Base-by-base conservation (phyloP, 768 basidiomycete genomes). In the Boletus reticuloceps region DNA sequence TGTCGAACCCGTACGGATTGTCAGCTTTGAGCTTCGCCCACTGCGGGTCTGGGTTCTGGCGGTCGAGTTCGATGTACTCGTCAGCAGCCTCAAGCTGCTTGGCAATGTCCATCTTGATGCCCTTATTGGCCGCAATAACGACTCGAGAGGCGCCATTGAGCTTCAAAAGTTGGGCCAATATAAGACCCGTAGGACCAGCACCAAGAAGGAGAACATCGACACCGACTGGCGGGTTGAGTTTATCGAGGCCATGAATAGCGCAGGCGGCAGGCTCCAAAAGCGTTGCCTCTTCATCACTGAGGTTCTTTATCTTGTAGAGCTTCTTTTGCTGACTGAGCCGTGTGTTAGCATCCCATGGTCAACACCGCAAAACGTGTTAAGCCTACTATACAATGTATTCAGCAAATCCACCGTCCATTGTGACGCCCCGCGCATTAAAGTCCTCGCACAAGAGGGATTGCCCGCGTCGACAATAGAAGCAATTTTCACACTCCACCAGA, bases 111-210 rank as follows among this genome's bases (percentile, higher is more conserved):
- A 88, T 92, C 79, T 96, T 95, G 66, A 93, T 81, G 40, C 92
- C 92, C 70, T 91, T 90, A 74, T 94, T 93, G 31, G 89, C 89
- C 1, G 91, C 93, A 54, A 96, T 84, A 50, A 90, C 89, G 53
- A 94, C 82, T 55, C 81, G 81, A 22, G 81, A 74, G 16, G 93
- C 93, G 42, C 93, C 93, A 67, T 94, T 94, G 41, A 90, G 77
- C 72, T 91, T 93, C 56, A 95, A 77, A 22, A 96, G 78, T 69
- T 95, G 93, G 0, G 92, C 86, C 43, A 96, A 82, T 58, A 94
- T 91, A 36, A 95, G 80, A n/a, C 93, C 89, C 5, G 93, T 95
- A 1, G 93, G 92, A 13, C 93, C 93, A n/a, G 93, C 89, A 48
- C 93, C 93, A 44, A 94, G 79, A 36, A 95, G 76, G 50, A 96